phyloP scores from a whole-genome alignment of 352 stramenopile species.

The Globisporangium acanthophoron region DNA sequence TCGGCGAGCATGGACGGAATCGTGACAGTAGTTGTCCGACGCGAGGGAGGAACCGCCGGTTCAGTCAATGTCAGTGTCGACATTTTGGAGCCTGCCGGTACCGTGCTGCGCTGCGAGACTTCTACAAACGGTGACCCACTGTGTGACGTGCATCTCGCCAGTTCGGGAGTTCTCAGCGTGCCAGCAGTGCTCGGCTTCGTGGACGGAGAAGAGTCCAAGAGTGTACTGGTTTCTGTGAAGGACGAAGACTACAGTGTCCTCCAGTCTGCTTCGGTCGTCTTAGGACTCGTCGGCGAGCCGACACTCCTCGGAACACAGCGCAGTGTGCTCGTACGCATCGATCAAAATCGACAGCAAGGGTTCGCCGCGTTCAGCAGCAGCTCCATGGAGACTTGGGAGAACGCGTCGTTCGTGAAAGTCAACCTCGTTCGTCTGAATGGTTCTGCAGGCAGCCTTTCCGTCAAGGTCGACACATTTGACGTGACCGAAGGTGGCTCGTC shows the following conservation, averaged over 20 bases:
- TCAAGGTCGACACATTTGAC: constrained; percentile 48
- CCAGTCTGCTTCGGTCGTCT: constrained; percentile 12
- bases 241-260: constrained; percentile 27
- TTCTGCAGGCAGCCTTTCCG: constrained; percentile 24
- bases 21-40: constrained; percentile 21
- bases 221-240: constrained; percentile 28
- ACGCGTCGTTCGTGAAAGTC: constrained; percentile 28
- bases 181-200: constrained; percentile 26
- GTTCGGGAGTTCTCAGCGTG: constrained; percentile 9
- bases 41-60: constrained; percentile 30
- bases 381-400: constrained; percentile 24
- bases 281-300: constrained; percentile 17
- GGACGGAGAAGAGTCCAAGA: constrained; percentile 36
- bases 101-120: constrained; percentile 23
- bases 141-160: constrained; percentile 28
- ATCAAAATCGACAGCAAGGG: constrained; percentile 19
- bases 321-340: constrained; percentile 25
- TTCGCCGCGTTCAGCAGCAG: constrained; percentile 29
- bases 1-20: constrained; percentile 11
- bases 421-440: constrained; percentile 50
- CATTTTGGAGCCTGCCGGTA: constrained; percentile 22
- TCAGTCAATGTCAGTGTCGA: constrained; percentile 21
- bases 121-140: constrained; percentile 13
- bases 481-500: constrained; percentile 16
- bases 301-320: constrained; percentile 12